Evolutionary conservation across 805 yeast species (phyloP).

Genomic region (Blastobotrys terrestris): DNA sequence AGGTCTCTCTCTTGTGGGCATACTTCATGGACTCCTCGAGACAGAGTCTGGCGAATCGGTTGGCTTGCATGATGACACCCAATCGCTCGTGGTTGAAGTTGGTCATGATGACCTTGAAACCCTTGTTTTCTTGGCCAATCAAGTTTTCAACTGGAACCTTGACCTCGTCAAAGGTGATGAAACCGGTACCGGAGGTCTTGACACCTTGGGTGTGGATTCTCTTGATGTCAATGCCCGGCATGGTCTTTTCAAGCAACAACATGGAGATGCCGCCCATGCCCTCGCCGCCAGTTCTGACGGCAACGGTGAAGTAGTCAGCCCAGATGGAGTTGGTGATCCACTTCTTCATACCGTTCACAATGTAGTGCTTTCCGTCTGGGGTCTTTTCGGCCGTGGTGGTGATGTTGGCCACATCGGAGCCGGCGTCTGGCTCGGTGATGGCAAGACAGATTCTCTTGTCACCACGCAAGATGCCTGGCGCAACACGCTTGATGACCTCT

Average conservation of each 20-base stretch:
- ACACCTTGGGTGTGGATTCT: slow-evolving; percentile 37
- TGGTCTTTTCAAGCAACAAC: slow-evolving; percentile 33
- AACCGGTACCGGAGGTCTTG: slow-evolving; percentile 37
- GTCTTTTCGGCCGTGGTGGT: slow-evolving; percentile 34
- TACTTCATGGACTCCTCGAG: slow-evolving; percentile 35
- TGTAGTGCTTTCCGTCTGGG: slow-evolving; percentile 36
- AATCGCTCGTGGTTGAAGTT: slow-evolving; percentile 41
- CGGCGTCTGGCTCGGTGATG: slow-evolving; percentile 41
- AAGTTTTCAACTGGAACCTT: slow-evolving; percentile 38
- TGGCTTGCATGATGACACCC: slow-evolving; percentile 36
- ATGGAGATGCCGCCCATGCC: slow-evolving; percentile 37
- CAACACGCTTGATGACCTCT: slow-evolving; percentile 30
- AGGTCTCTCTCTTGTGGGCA: slow-evolving; percentile 38
- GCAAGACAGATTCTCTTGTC: slow-evolving; percentile 36
- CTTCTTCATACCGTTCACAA: slow-evolving; percentile 38
- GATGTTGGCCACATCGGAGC: slow-evolving; percentile 38
- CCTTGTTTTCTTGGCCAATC: slow-evolving; percentile 36
- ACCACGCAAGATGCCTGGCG: slow-evolving; percentile 34
- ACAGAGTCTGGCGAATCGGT: slow-evolving; percentile 33
- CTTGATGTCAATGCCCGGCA: slow-evolving; percentile 33
- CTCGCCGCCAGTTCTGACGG: slow-evolving; percentile 38
- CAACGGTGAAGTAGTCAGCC: slow-evolving; percentile 39
- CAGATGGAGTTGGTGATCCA: slow-evolving; percentile 42
- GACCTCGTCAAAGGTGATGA: slow-evolving; percentile 38
- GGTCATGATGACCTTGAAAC: slow-evolving; percentile 38